phyloP scores from a whole-genome alignment of 257 asterid species.

The Solanum lycopersicoides region DNA sequence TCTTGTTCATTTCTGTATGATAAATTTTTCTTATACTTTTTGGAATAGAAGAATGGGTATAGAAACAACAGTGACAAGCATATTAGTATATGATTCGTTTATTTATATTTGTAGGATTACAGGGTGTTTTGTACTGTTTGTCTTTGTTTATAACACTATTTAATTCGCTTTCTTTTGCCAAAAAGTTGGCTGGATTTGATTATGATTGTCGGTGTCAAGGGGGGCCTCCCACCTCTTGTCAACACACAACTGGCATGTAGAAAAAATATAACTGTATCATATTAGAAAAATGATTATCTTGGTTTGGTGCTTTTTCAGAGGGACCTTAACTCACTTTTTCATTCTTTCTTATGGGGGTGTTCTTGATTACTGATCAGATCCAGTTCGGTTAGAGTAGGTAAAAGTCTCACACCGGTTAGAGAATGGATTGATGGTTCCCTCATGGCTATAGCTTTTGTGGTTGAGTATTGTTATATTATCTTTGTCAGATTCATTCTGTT shows the following conservation, averaged over 20 bases:
- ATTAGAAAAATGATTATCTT: background rate
- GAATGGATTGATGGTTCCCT: no score
- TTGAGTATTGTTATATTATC: no score
- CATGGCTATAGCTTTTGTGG: no score
- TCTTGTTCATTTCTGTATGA: constrained; percentile 1
- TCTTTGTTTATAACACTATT: background rate
- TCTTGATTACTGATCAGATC: background rate
- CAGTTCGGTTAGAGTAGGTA: no score
- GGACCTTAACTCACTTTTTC: background rate
- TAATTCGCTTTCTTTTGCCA: background rate
- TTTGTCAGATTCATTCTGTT: no score
- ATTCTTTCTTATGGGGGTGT: background rate
- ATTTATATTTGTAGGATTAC: background rate
- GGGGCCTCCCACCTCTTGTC: background rate
- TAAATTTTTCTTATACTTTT: background rate
- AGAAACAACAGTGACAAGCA: background rate
- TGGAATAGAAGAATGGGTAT: background rate
- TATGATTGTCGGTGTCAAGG: constrained; percentile 1
- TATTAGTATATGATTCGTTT: constrained; percentile 5
- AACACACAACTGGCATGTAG: background rate
- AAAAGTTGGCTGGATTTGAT: background rate
- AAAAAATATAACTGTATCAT: background rate
- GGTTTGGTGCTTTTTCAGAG: background rate
- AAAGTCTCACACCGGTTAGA: no score
- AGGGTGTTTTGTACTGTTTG: background rate